A percentile compares a stretch with the other conserved stretches of the same genome.
Evolutionary conservation across 2,329 filamentous ascomycete genomes (phyloP).

Genomic region (Exophiala viscosa): DNA sequence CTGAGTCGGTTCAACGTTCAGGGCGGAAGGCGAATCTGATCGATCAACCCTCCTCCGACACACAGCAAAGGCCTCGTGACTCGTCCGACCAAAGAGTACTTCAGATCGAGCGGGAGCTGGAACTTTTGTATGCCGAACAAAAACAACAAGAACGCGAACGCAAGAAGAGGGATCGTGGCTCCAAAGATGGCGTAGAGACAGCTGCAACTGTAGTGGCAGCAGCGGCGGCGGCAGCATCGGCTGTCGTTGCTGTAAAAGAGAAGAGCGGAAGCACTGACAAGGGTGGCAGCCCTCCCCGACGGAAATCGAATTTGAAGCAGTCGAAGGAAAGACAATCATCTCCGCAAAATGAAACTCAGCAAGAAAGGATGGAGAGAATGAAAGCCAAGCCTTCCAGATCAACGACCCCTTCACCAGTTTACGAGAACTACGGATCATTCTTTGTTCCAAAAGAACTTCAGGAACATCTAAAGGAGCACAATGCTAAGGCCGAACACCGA

Average conservation of each 20-base stretch:
- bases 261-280: slow-evolving; percentile 29
- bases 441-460: slow-evolving; percentile 41
- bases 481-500: slow-evolving; percentile 21
- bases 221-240: slow-evolving; percentile 32
- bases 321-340: slow-evolving; percentile 10
- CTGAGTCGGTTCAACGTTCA: neutral
- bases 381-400: slow-evolving; percentile 32
- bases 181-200: slow-evolving; percentile 45
- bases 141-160: slow-evolving; percentile 17
- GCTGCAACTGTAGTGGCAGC: slow-evolving; percentile 46
- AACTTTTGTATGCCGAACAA: slow-evolving; percentile 26
- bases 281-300: slow-evolving; percentile 16
- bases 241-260: slow-evolving; percentile 9
- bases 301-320: slow-evolving; percentile 32
- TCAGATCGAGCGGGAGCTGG: slow-evolving; percentile 28
- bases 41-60: slow-evolving; percentile 1
- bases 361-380: slow-evolving; percentile 31
- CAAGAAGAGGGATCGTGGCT: slow-evolving; percentile 33
- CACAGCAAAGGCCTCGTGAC: slow-evolving; percentile 9
- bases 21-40: neutral
- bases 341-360: slow-evolving; percentile 16
- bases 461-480: slow-evolving; percentile 39
- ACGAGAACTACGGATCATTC: slow-evolving; percentile 43
- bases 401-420: slow-evolving; percentile 32
- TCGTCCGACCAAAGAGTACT: slow-evolving; percentile 15